Evolutionary conservation across 768 basidiomycete genomes (phyloP), one percentile per base, ranked within the genome.

Genomic region (Pisolithus microcarpus): DNA sequence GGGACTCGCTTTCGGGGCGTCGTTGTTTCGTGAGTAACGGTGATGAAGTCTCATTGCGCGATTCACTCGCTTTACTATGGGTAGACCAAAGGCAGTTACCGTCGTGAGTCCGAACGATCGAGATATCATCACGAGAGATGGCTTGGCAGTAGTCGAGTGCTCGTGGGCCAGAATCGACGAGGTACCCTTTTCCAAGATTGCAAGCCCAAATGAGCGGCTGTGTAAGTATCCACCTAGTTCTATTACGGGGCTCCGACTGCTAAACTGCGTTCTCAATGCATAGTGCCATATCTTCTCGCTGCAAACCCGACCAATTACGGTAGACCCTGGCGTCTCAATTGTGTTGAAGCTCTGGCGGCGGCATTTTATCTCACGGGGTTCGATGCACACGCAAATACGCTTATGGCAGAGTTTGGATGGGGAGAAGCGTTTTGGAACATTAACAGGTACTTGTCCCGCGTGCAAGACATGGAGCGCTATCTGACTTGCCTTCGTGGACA

Each of bases 251-350:
- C 7, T 21, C 23, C 11, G 46, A 45, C 26, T 36, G n/a, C 15
- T 21, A 31, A 43, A 54, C 10, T 26, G 38, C 43, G 9, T 49
- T 48, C 19, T 43, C 34, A 34, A 15, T 34, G 15, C 34, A 34
- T 15, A 99, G 95, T 99, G 26, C 96, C 96, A 0, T 98, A 95
- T 65, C 79, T 99, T 18, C 67, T 98, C 40, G 96, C 96, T 0
- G 87, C 92, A 0, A 99, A 99, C 65, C 93, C 95, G 0, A 92
- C 92, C 9, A 99, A 99, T 69, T 99, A 98, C 58, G 96, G 96
- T 9, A 93, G 91, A 65, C 96, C 96, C 0, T 97, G 93, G 92
- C 75, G 86, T 45, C 73, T 99, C 38, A 97, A 95, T 60, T 97
- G 95, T 56, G 94, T 90, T 26, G 93, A 95, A 67, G 90, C 91